Evolutionary conservation across 371 early-diverging fungal genomes (phyloP), one percentile per base, ranked within the genome.

Genomic region (Polyrhizophydium stewartii): DNA sequence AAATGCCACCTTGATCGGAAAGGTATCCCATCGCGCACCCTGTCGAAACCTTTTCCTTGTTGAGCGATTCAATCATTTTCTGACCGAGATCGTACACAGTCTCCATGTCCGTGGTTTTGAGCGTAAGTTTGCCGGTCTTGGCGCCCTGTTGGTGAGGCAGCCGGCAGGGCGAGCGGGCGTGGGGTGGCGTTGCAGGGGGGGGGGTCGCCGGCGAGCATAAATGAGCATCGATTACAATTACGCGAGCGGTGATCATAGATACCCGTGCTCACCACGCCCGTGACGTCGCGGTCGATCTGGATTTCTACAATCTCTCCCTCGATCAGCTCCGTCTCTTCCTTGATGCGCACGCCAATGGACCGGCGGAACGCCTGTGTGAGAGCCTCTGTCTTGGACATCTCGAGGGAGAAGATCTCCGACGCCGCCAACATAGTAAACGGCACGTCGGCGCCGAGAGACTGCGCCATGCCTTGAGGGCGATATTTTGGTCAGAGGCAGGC

Each of bases 31-130:
- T 43, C 16, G 58, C 64, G 35, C 81, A 86, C 86, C 97, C 99
- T 35, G 94, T 93, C 75, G 89, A 85, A 31, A 98, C 93, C 75
- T 96, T 98, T 67, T 99, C 99, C 78, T 94, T 95, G 75, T 91
- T 93, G 65, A 99, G 73, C 31, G 93, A 82, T 61, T 92, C 93
- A 66, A 97, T 92, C 97, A 99, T 98, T 79, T 97, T 98, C 61
- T 90, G 89, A 5, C 99, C 99, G 65, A 99, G 77, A 69, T 98
- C 98, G 74, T 98, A 99, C 52, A 96, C 89, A 25, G 99, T 98
- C 77, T 99, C 99, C 98, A 99, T 98, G 60, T 99, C 99, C 28
- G 96, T 96, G 25, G 99, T 99, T 78, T 99, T 99, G 38, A 99
- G 72, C 47, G 95, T 94, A 60, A 99, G 76, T 73, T 97, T 97